Conservation (phyloP, 352 stramenopile genomes). For the Phytopythium sindhum region DNA sequence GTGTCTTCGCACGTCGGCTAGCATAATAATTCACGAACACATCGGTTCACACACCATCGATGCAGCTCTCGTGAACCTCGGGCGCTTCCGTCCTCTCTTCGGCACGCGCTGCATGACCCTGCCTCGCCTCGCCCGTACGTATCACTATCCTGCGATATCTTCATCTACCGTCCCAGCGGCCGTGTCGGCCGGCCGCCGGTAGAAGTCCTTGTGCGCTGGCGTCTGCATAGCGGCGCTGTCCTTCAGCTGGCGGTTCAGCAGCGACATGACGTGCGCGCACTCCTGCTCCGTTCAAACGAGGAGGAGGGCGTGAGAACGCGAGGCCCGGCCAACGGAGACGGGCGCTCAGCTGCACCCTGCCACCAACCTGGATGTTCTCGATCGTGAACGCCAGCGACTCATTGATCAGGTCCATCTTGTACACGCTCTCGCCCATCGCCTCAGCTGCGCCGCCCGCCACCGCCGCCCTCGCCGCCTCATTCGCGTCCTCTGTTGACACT, state of each 20-base stretch:
- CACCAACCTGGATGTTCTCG: constrained; percentile 60
- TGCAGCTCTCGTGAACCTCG: no score
- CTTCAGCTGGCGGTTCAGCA: constrained; percentile 64
- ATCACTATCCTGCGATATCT: background rate
- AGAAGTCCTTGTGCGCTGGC: constrained; percentile 27
- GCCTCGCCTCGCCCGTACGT: no score
- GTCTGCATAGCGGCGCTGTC: constrained; percentile 48
- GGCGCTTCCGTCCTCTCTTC: no score
- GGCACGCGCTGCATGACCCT: background rate
- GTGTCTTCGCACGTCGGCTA: no score
- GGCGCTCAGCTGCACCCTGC: background rate
- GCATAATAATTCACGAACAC: no score
- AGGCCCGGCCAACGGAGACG: no score
- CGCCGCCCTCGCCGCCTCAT: constrained; percentile 34
- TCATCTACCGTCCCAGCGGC: background rate
- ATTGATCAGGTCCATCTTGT: constrained; percentile 79
- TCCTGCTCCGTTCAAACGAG: constrained; percentile 21
- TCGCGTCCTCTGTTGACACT: constrained; percentile 33
- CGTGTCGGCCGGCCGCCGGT: constrained; percentile 7
- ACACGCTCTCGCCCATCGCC: constrained; percentile 42
- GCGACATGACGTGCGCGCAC: constrained; percentile 62
- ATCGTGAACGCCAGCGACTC: constrained; percentile 80
- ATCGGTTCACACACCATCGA: no score
- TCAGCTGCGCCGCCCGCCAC: constrained; percentile 29
- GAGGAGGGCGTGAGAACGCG: no score